Evolutionary conservation across 257 asterid genomes (phyloP), one percentile per base, ranked within the genome.

Genomic region (Verbena officinalis): DNA sequence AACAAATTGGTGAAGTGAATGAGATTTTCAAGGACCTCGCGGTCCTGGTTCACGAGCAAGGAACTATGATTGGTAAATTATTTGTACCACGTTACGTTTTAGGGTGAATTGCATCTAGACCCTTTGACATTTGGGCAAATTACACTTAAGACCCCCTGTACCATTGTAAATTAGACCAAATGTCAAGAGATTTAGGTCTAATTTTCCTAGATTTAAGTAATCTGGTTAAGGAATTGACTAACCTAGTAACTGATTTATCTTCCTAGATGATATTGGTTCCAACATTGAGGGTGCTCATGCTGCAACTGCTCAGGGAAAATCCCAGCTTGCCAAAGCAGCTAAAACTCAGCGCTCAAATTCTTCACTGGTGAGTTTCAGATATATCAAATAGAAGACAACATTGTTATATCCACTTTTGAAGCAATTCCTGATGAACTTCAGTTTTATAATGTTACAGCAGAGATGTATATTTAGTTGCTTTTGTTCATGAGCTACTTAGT

Each of bases 11-110:
- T 36, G 96, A 93, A 87, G 98, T 93, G 48, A 90, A 85, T 72
- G 97, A 87, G 78, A 90, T 93, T 61, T 90, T 93, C 88, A 93
- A 90, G 78, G 98, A 89, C 77, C 87, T 93, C 9, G 96, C 91
- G 0, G 96, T 93, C 30, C 75, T 90, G 52, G 94, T 93, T 69
- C 95, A 90, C 14, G 98, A 90, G 53, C 98, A 93, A 83, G 97
- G 98, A 77, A 72, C 84, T 66, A 87, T 85, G 94, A 89, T 93
- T 43, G 98, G 98, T 88, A 81, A 51, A 16, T 36, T 23, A 49
- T 53, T 46, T 59, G 36, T 56, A 24, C 49, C 11, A 17, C 36
- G 48, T 65, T n/a, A n/a, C n/a, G n/a, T n/a, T n/a, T n/a, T n/a
- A n/a, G n/a, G n/a, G n/a, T n/a, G n/a, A n/a, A n/a, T n/a, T n/a